Percentiles rank a stretch among this genome's conserved stretches.
These are phyloP conservation scores for Cordyceps cateniannulata DNA, from an alignment of 2,329 filamentous ascomycete genomes.

Conservation along the genomic window DNA sequence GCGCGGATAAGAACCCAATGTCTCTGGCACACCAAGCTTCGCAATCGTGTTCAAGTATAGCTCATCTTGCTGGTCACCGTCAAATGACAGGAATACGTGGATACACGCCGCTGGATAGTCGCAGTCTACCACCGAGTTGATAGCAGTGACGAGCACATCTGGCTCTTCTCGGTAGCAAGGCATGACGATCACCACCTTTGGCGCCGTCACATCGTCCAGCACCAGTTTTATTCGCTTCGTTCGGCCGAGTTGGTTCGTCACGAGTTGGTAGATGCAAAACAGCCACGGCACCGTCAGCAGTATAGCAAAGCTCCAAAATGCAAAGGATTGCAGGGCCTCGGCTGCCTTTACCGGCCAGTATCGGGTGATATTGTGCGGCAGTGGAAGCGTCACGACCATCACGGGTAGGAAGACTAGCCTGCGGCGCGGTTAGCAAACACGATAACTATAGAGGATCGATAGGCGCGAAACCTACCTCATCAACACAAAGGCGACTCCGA, in stretches of 20 bases:
- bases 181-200: slow-evolving; percentile 95
- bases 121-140: slow-evolving; percentile 88
- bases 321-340: slow-evolving; percentile 79
- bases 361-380: slow-evolving; percentile 64
- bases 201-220: slow-evolving; percentile 77
- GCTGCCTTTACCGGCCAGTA: slow-evolving; percentile 69
- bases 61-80: slow-evolving; percentile 83
- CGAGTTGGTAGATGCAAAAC: slow-evolving; percentile 85
- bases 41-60: slow-evolving; percentile 82
- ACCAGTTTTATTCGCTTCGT: slow-evolving; percentile 76
- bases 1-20: slow-evolving; percentile 70
- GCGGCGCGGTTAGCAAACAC: slow-evolving; percentile 13
- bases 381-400: slow-evolving; percentile 86
- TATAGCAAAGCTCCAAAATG: slow-evolving; percentile 85
- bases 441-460: too few species aligned
- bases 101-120: slow-evolving; percentile 90
- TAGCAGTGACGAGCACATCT: slow-evolving; percentile 72
- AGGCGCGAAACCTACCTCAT: slow-evolving; percentile 53
- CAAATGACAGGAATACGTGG: slow-evolving; percentile 92
- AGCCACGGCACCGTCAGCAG: slow-evolving; percentile 86
- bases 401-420: slow-evolving; percentile 84
- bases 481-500: slow-evolving; percentile 66
- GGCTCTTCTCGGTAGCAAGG: slow-evolving; percentile 92
- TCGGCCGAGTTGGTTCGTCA: slow-evolving; percentile 79
- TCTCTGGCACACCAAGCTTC: slow-evolving; percentile 73